These are phyloP conservation scores for Euptelea pleiosperma DNA, from an alignment of 164 flowering plant species.

Conservation along the genomic window DNA sequence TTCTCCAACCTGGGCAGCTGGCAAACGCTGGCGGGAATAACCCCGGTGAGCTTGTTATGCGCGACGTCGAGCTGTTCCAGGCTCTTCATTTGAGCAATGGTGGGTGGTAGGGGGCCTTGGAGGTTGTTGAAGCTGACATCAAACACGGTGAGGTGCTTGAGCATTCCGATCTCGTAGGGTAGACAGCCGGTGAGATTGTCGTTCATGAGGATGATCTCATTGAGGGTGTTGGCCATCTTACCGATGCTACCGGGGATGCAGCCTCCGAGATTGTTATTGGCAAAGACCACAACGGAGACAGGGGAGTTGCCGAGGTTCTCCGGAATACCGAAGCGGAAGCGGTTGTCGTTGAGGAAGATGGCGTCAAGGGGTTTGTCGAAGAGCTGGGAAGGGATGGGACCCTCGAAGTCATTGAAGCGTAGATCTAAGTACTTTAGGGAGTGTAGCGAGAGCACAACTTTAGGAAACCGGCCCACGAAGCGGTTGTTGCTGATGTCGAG, in stretches of 20 bases:
- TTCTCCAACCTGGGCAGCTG: constrained; percentile 53
- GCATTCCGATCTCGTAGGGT: constrained; percentile 54
- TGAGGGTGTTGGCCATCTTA: constrained; percentile 58
- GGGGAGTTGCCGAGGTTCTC: constrained; percentile 75
- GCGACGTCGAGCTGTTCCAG: constrained; percentile 77
- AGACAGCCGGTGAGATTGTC: constrained; percentile 65
- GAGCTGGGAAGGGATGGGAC: constrained; percentile 51
- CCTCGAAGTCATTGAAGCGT: constrained; percentile 83
- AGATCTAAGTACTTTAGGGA: constrained; percentile 67
- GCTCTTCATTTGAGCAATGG: constrained; percentile 48
- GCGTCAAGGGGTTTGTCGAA: constrained; percentile 73
- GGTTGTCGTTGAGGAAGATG: constrained; percentile 65
- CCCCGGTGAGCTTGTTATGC: constrained; percentile 63
- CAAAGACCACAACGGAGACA: constrained; percentile 67
- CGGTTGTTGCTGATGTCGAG: constrained; percentile 83
- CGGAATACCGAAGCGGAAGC: constrained; percentile 63
- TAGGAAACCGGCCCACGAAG: constrained; percentile 65
- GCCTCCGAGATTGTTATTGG: constrained; percentile 71
- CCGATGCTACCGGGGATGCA: constrained; percentile 75
- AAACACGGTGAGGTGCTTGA: constrained; percentile 60
- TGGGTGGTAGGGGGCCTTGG: constrained; percentile 49
- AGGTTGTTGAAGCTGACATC: constrained; percentile 72
- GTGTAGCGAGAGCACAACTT: constrained; percentile 51
- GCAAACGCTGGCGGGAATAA: constrained; percentile 52
- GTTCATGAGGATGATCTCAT: constrained; percentile 72